phyloP scores from a whole-genome alignment of 257 asterid genomes.

The Solanum appendiculatum region DNA sequence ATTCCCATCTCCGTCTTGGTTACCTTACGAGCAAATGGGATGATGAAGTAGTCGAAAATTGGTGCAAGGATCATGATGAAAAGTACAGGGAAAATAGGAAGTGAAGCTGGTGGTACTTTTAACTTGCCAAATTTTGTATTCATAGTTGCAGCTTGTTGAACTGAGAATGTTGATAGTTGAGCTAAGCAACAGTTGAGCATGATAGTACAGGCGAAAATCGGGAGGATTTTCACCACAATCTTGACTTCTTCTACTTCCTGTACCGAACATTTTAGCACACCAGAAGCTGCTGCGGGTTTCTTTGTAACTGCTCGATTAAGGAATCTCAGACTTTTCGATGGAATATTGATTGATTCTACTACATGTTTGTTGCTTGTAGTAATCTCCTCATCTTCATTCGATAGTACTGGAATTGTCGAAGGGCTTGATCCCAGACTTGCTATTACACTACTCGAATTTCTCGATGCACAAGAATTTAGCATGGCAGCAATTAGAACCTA shows the following conservation, averaged over 20 bases:
- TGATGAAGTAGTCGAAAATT: constrained; percentile 51
- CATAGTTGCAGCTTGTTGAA: constrained; percentile 94
- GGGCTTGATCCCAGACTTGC: constrained; percentile 21
- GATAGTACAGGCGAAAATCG: constrained; percentile 77
- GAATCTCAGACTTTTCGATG: constrained; percentile 15
- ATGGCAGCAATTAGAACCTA: constrained; percentile 32
- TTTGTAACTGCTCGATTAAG: constrained; percentile 10
- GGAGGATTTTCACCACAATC: constrained; percentile 58
- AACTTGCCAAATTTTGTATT: constrained; percentile 55
- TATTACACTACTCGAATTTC: constrained; percentile 28
- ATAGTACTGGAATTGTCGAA: constrained; percentile 13
- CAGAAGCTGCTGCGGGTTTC: background rate
- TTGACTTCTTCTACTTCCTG: constrained; percentile 75
- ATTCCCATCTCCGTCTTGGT: constrained; percentile 64
- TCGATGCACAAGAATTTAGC: constrained; percentile 8
- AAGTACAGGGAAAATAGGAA: constrained; percentile 72
- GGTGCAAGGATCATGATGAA: constrained; percentile 84
- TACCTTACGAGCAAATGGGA: constrained; percentile 53
- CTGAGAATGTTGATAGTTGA: constrained; percentile 89
- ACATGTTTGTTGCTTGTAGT: background rate
- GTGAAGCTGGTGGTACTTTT: constrained; percentile 84
- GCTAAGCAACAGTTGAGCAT: constrained; percentile 84
- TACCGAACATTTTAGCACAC: constrained; percentile 1
- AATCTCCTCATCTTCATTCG: background rate
- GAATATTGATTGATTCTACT: background rate